Conservation (phyloP, 306 rosid species). For the Senna tora region DNA sequence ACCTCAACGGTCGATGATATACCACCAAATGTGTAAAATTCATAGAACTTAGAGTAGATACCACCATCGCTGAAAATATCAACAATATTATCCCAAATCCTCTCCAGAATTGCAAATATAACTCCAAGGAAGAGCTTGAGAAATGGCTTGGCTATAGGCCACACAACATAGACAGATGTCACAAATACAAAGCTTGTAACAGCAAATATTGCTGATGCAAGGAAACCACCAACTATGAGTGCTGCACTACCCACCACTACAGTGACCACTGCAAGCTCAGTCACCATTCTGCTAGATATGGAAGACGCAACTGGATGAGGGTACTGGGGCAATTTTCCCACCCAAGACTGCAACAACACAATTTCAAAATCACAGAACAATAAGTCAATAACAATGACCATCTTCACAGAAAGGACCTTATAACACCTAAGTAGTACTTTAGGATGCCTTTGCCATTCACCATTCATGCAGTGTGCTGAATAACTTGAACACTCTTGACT, state of each 20-base stretch:
- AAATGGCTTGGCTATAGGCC: slow-evolving; percentile 85
- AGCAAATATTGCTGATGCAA: slow-evolving; percentile 86
- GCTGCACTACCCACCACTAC: slow-evolving; percentile 68
- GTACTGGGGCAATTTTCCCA: slow-evolving; percentile 69
- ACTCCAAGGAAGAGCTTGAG: slow-evolving; percentile 61
- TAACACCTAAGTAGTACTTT: not conserved
- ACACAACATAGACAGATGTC: slow-evolving; percentile 59
- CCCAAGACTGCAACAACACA: slow-evolving; percentile 71
- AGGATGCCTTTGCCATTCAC: not conserved
- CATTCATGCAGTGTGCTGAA: slow-evolving; percentile 31
- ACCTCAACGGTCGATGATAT: slow-evolving; percentile 67
- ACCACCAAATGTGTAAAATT: slow-evolving; percentile 75
- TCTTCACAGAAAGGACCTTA: slow-evolving; percentile 30
- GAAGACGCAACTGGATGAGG: slow-evolving; percentile 94
- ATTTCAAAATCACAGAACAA: slow-evolving; percentile 30
- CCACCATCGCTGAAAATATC: slow-evolving; percentile 75
- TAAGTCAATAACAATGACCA: slow-evolving; percentile 17
- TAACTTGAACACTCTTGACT: slow-evolving; percentile 19
- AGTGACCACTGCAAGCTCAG: slow-evolving; percentile 78
- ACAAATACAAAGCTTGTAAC: slow-evolving; percentile 74
- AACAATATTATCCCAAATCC: slow-evolving; percentile 64
- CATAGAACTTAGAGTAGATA: slow-evolving; percentile 60
- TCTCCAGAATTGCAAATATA: slow-evolving; percentile 67
- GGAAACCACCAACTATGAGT: slow-evolving; percentile 72
- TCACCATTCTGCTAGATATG: slow-evolving; percentile 90